phyloP scores from a whole-genome alignment of 2,329 filamentous ascomycete species.

The Phaeosphaeriaceae sp. region DNA sequence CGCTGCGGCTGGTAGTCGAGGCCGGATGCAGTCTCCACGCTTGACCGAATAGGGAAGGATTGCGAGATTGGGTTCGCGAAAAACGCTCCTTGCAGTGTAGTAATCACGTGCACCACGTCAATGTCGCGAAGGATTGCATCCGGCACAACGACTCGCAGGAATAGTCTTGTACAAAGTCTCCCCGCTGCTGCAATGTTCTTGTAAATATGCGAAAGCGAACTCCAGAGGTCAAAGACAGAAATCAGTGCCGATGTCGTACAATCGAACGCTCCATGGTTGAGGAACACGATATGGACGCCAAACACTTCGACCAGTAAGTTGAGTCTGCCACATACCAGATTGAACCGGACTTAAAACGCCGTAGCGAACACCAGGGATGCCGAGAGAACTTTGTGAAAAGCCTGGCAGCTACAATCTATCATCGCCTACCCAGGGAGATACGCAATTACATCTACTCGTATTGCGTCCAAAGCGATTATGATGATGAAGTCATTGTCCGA shows the following conservation, averaged over 20 bases:
- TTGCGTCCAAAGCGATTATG: constrained; percentile 22
- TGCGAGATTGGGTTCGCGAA: constrained; percentile 16
- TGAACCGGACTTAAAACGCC: no score
- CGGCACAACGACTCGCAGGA: neutral
- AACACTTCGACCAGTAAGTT: neutral
- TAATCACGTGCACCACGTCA: constrained; percentile 12
- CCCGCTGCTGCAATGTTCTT: neutral
- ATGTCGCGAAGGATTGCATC: neutral
- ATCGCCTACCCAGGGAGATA: constrained; percentile 25
- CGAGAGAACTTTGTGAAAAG: neutral
- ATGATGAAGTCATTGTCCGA: constrained; percentile 30
- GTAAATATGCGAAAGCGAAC: neutral
- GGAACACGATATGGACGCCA: neutral
- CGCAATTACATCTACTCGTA: constrained; percentile 26
- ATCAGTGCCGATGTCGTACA: neutral
- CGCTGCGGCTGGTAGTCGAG: constrained; percentile 8
- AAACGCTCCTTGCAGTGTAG: constrained; percentile 13
- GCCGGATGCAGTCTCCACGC: constrained; percentile 12
- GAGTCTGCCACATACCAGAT: neutral
- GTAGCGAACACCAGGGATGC: neutral
- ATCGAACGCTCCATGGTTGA: neutral
- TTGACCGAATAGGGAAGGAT: constrained; percentile 9
- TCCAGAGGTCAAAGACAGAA: neutral
- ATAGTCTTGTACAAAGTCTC: neutral
- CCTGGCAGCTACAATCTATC: constrained; percentile 9